Evolutionary conservation across 306 rosid genomes (phyloP), one percentile per base, ranked within the genome.

Genomic region (Fragaria vesca): DNA sequence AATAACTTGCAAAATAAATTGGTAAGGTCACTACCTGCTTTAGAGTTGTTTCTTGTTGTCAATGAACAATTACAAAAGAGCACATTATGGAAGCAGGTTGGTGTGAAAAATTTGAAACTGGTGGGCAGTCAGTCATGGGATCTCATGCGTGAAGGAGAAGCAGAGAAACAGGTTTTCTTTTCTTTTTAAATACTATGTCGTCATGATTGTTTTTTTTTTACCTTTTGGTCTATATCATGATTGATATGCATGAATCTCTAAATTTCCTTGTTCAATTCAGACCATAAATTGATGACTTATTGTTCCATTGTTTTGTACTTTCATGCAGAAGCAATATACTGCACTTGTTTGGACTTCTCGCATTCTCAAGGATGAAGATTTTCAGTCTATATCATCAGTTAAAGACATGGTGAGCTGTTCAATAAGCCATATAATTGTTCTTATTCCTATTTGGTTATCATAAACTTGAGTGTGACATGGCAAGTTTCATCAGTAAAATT

Each of bases 341-440:
- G 97, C 97, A 54, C 84, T 93, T 34, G 94, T 91, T 78, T 95
- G 99, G 99, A 90, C 88, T 76, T 95, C 97, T 50, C 90, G 93
- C 63, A 87, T 91, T 15, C 82, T 93, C 43, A 82, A 85, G 79
- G 91, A 93, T 85, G 90, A 84, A 67, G 96, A 93, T 80, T 55
- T 85, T 52, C 86, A 78, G 66, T 78, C 76, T 72, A 43, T 95
- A 81, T 83, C 89, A 71, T 91, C 94, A 36, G 70, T 83, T 38
- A 82, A 89, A 78, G 90, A 90, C 69, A 57, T 82, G 80, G 93
- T 89, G 50, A 77, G 84, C 72, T 47, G 68, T 66, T 84, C 69
- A 42, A 26, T 43, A 10, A 47, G 76, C 76, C 69, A 55, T 36
- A 32, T 65, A 34, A 54, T 20, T 21, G 8, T 46, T 42, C 61